phyloP scores from a whole-genome alignment of 176 grass and related monocot species.

The Musa itinerans region DNA sequence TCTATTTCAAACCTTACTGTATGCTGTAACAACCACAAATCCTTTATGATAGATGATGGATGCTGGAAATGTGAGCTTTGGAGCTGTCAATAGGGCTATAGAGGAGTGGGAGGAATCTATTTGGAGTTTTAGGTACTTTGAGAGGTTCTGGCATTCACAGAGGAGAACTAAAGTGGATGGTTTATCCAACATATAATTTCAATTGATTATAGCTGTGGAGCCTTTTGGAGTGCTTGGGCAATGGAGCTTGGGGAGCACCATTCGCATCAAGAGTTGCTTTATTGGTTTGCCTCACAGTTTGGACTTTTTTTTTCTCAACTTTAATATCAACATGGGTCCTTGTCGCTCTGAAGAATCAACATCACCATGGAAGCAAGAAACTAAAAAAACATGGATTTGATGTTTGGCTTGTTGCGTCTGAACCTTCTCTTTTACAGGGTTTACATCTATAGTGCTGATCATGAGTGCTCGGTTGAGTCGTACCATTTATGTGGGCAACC shows the following conservation, averaged over 20 bases:
- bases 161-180: constrained; percentile 21
- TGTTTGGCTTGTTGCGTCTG: background rate
- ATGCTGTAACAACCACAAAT: constrained; percentile 11
- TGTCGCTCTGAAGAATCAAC: background rate
- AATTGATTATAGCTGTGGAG: constrained; percentile 23
- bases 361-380: background rate
- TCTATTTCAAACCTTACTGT: constrained; percentile 6
- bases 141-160: constrained; percentile 25
- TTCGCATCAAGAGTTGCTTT: constrained; percentile 23
- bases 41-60: constrained; percentile 23
- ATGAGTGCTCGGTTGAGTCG: constrained; percentile 16
- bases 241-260: constrained; percentile 25
- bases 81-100: constrained; percentile 19
- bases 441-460: background rate
- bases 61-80: constrained; percentile 25
- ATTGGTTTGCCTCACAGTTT: constrained; percentile 24
- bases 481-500: constrained; percentile 21
- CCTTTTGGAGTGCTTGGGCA: constrained; percentile 16
- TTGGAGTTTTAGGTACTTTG: constrained; percentile 8
- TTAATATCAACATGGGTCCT: background rate
- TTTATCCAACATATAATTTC: constrained; percentile 10
- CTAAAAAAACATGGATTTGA: background rate
- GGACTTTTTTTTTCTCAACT: constrained; percentile 9
- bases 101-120: constrained; percentile 24
- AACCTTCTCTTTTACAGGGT: constrained; percentile 4